A percentile compares a stretch with the other conserved stretches of the same genome.
Conservation (phyloP, 352 stramenopile genomes). For the Halophytophthora polymorphica region DNA sequence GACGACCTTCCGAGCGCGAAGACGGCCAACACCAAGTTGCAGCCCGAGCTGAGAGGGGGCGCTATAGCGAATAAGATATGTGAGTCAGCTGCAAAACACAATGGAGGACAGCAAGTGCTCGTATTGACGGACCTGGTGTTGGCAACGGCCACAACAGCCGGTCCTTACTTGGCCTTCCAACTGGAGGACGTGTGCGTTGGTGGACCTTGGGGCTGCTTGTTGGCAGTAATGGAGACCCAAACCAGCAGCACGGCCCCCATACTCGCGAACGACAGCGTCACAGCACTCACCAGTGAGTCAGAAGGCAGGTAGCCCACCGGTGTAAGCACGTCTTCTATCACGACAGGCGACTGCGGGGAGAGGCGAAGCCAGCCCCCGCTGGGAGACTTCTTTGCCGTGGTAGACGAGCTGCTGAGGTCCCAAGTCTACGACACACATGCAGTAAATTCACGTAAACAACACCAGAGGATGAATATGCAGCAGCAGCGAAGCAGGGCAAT, state of each 20-base stretch:
- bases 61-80: no score
- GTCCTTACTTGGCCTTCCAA: conserved; percentile 24
- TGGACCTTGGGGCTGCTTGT: conserved; percentile 7
- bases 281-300: conserved; percentile 35
- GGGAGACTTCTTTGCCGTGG: conserved; percentile 1
- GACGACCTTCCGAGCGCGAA: no score
- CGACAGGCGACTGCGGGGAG: conserved; percentile 15
- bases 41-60: no score
- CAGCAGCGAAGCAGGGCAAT: background rate
- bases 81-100: background rate
- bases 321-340: conserved; percentile 19
- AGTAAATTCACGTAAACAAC: conserved; percentile 8
- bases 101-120: background rate
- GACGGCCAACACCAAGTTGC: no score
- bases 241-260: conserved; percentile 37
- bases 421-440: conserved; percentile 12
- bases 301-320: conserved; percentile 48
- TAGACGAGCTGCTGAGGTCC: conserved; percentile 4
- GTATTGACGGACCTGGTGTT: conserved; percentile 6
- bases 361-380: conserved; percentile 26
- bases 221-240: conserved; percentile 19
- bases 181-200: background rate
- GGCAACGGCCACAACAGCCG: background rate
- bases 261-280: conserved; percentile 41
- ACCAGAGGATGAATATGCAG: background rate